phyloP scores from a whole-genome alignment of 495 filamentous ascomycete species.

The Pyronema omphalodes region DNA sequence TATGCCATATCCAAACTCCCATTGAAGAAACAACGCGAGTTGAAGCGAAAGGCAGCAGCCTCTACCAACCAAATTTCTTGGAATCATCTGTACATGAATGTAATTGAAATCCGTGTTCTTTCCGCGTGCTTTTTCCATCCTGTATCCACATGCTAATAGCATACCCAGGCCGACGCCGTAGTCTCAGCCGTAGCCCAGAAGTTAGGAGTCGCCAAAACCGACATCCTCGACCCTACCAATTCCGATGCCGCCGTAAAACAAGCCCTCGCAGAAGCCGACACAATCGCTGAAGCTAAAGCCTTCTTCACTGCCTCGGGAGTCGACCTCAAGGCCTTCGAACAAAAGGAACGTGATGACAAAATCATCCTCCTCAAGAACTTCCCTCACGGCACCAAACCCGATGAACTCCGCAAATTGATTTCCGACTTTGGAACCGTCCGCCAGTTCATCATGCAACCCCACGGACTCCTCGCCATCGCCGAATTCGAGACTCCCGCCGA shows the following conservation, averaged over 20 bases:
- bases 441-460: constrained; percentile 74
- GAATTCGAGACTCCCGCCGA: constrained; percentile 63
- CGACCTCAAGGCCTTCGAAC: constrained; percentile 78
- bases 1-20: constrained; percentile 73
- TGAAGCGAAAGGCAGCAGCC: constrained; percentile 64
- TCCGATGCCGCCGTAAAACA: constrained; percentile 88
- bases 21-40: constrained; percentile 78
- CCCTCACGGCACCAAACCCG: constrained; percentile 53
- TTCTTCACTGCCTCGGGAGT: constrained; percentile 79
- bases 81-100: constrained; percentile 96
- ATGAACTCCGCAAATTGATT: constrained; percentile 47
- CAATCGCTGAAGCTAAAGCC: constrained; percentile 87
- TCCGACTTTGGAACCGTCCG: constrained; percentile 55
- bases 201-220: constrained; percentile 71
- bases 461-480: constrained; percentile 79
- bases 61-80: constrained; percentile 69
- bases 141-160: constrained; percentile 7
- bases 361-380: constrained; percentile 93
- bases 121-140: not conserved
- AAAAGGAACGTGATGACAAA: constrained; percentile 60
- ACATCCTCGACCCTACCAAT: constrained; percentile 81
- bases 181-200: constrained; percentile 77
- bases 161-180: constrained; percentile 55
- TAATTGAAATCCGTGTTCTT: constrained; percentile 24
- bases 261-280: constrained; percentile 85